phyloP scores from a whole-genome alignment of 2,329 filamentous ascomycete species.

The Talaromyces sp. region DNA sequence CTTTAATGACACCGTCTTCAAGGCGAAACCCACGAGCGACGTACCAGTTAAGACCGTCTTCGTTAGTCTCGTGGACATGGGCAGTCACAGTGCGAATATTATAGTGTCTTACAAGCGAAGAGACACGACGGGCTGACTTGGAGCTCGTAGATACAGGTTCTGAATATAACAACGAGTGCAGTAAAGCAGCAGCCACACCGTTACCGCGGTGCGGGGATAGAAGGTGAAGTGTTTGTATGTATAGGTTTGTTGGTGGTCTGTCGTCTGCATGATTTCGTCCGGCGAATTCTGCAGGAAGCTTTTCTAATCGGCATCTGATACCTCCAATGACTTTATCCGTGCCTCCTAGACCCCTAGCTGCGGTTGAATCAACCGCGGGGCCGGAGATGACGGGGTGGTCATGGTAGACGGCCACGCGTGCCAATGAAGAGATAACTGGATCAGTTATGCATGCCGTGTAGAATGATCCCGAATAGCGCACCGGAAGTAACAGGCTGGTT shows the following conservation, averaged over 20 bases:
- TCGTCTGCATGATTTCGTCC: constrained; percentile 2
- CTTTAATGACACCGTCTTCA: constrained; percentile 46
- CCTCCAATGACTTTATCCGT: constrained; percentile 43
- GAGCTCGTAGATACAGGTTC: constrained; percentile 7
- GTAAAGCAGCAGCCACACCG: constrained; percentile 53
- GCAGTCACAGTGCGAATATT: constrained; percentile 51
- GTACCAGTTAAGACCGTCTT: constrained; percentile 58
- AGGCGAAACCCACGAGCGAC: constrained; percentile 50
- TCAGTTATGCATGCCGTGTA: constrained; percentile 57
- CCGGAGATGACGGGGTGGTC: constrained; percentile 34
- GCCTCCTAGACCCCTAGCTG: constrained; percentile 18
- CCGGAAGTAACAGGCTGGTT: constrained; percentile 54
- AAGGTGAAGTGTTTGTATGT: constrained; percentile 57
- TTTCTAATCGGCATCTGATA: constrained; percentile 44
- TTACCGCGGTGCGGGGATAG: constrained; percentile 55
- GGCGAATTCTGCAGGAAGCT: constrained; percentile 16
- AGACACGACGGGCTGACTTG: constrained; percentile 17
- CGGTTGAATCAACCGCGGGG: constrained; percentile 11
- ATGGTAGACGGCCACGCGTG: constrained; percentile 56
- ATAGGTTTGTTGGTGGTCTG: constrained; percentile 41
- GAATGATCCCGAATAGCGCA: constrained; percentile 57
- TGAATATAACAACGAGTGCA: constrained; percentile 38
- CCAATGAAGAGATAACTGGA: constrained; percentile 46
- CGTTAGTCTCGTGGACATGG: constrained; percentile 60
- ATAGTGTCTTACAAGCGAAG: constrained; percentile 42